phyloP scores from a whole-genome alignment of 306 rosid species.

The Bauhinia variegata region DNA sequence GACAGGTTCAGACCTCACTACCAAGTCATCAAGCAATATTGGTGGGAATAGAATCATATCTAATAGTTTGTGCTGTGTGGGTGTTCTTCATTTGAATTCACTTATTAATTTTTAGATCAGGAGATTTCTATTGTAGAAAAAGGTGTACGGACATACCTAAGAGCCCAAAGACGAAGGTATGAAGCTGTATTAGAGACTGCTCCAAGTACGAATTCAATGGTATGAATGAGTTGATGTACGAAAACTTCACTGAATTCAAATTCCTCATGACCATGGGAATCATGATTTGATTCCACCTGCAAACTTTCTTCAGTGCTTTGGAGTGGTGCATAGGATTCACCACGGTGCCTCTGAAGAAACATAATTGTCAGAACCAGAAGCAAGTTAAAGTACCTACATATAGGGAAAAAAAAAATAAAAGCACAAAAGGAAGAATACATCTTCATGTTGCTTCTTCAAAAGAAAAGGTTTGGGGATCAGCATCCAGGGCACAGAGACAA shows the following conservation, averaged over 20 bases:
- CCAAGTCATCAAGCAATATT: too few relatives aligned
- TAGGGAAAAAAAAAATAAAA: neutral
- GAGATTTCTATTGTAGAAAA: neutral
- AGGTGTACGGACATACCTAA: constrained; percentile 47
- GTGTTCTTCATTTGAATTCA: neutral
- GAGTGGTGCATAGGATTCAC: constrained; percentile 52
- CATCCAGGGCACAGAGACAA: constrained; percentile 98
- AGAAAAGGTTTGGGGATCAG: constrained; percentile 94
- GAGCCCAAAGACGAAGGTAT: constrained; percentile 72
- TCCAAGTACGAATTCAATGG: constrained; percentile 72
- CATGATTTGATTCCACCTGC: constrained; percentile 51
- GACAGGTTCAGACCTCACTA: neutral
- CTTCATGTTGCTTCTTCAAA: constrained; percentile 86
- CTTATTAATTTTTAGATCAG: neutral
- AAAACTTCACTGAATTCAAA: constrained; percentile 68
- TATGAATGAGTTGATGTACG: constrained; percentile 74
- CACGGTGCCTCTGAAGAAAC: constrained; percentile 67
- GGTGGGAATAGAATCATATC: too few relatives aligned
- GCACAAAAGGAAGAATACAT: constrained; percentile 51
- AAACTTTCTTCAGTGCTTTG: constrained; percentile 54
- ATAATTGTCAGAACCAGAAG: constrained; percentile 39
- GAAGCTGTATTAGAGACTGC: constrained; percentile 77
- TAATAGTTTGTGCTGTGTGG: too few relatives aligned
- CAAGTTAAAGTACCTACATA: constrained; percentile 9
- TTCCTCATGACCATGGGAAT: constrained; percentile 64